Evolutionary conservation across 257 asterid genomes (phyloP).

Genomic region (Forsythia viridissima): DNA sequence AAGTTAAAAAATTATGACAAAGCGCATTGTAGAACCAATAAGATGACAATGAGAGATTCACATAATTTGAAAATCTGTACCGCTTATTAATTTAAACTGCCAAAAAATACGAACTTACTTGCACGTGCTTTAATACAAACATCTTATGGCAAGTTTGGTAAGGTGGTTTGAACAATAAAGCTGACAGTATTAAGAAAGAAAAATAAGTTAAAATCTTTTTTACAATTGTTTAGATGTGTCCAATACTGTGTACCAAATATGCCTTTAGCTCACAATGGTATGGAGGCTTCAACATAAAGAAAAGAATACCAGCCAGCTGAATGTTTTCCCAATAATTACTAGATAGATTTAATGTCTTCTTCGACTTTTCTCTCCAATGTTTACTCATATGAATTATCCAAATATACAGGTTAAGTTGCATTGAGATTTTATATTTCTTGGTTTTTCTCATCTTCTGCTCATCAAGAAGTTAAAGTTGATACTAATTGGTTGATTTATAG

Average conservation of each 20-base stretch:
- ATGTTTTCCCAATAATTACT: neutral
- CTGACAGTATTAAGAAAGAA: neutral
- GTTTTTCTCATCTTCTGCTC: neutral
- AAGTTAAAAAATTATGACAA: conserved; percentile 24
- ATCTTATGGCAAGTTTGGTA: neutral
- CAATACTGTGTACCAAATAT: neutral
- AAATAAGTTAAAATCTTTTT: neutral
- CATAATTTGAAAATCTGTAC: neutral
- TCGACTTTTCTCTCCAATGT: neutral
- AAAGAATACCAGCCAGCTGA: neutral
- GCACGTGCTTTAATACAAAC: neutral
- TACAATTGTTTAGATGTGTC: neutral
- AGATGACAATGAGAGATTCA: neutral
- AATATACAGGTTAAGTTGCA: neutral
- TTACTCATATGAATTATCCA: neutral
- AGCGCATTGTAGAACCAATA: neutral
- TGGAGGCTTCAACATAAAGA: neutral
- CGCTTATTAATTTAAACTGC: neutral
- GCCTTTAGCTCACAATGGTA: neutral
- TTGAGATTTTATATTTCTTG: neutral
- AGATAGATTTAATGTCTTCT: neutral
- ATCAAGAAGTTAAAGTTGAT: neutral
- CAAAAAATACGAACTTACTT: neutral
- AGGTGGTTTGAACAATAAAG: neutral
- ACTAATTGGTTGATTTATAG: neutral